Percentiles rank a stretch among this genome's conserved stretches.
Conservation (phyloP, 2,329 filamentous ascomycete genomes). For the Aspergillus texensis region DNA sequence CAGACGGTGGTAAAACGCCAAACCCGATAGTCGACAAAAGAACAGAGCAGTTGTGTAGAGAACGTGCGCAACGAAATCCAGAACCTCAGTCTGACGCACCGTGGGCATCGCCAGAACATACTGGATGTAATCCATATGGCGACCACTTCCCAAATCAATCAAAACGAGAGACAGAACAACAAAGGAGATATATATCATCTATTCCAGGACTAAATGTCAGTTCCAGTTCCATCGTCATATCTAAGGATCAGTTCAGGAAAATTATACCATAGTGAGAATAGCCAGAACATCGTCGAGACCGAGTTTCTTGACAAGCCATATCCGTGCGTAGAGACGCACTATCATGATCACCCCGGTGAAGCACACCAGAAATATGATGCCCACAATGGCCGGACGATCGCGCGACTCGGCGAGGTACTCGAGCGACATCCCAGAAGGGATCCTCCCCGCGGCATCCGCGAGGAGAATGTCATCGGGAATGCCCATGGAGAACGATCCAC, state of each 20-base stretch:
- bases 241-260: not conserved
- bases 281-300: slow-evolving; percentile 54
- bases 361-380: slow-evolving; percentile 33
- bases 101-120: slow-evolving; percentile 50
- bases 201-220: slow-evolving; percentile 3
- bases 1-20: slow-evolving; percentile 56
- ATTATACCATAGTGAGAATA: slow-evolving; percentile 48
- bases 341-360: slow-evolving; percentile 37
- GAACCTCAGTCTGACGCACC: slow-evolving; percentile 48
- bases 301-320: slow-evolving; percentile 47
- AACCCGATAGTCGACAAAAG: slow-evolving; percentile 54
- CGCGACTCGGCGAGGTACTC: slow-evolving; percentile 32
- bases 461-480: slow-evolving; percentile 32
- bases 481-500: slow-evolving; percentile 19
- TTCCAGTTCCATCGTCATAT: not conserved
- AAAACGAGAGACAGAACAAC: slow-evolving; percentile 47
- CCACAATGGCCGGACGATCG: slow-evolving; percentile 30
- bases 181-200: slow-evolving; percentile 46
- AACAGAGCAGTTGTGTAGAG: slow-evolving; percentile 56
- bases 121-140: slow-evolving; percentile 38
- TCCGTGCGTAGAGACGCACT: slow-evolving; percentile 51
- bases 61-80: slow-evolving; percentile 56
- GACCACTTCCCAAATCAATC: slow-evolving; percentile 53
- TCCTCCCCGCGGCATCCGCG: slow-evolving; percentile 30
- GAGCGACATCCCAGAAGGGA: slow-evolving; percentile 28